Conservation (phyloP, 805 yeast genomes). For the Yamadazyma ubonensis region DNA sequence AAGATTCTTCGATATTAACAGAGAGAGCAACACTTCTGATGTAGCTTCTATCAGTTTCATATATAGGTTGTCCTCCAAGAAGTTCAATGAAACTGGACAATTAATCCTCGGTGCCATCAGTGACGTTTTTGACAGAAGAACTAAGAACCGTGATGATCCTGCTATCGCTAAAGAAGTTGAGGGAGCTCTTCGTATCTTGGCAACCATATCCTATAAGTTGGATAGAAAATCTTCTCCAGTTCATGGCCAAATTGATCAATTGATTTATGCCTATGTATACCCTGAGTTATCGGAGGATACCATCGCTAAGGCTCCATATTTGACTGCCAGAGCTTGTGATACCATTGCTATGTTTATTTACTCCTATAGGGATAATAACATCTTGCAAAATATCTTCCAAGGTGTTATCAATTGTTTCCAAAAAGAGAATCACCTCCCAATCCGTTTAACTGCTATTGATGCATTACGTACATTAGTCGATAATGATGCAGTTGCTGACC, state of each 20-base stretch:
- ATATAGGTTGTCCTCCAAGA: slow-evolving; percentile 35
- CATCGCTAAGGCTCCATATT: slow-evolving; percentile 34
- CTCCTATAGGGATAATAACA: slow-evolving; percentile 32
- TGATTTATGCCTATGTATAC: slow-evolving; percentile 37
- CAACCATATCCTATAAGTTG: slow-evolving; percentile 40
- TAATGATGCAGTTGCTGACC: slow-evolving; percentile 45
- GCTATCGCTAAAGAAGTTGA: slow-evolving; percentile 37
- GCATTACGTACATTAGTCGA: slow-evolving; percentile 48
- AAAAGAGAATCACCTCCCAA: slow-evolving; percentile 43
- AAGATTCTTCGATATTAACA: slow-evolving; percentile 45
- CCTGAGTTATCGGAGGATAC: slow-evolving; percentile 39
- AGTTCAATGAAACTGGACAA: slow-evolving; percentile 39
- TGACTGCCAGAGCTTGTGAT: slow-evolving; percentile 48
- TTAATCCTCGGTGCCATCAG: slow-evolving; percentile 31
- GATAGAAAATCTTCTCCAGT: slow-evolving; percentile 38
- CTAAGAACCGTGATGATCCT: slow-evolving; percentile 25
- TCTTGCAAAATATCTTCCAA: slow-evolving; percentile 41
- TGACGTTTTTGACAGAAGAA: slow-evolving; percentile 35
- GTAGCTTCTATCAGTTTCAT: slow-evolving; percentile 50
- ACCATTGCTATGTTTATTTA: slow-evolving; percentile 42
- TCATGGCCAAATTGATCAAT: slow-evolving; percentile 38
- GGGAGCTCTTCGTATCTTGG: slow-evolving; percentile 42
- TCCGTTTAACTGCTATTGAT: slow-evolving; percentile 52
- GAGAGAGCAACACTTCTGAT: slow-evolving; percentile 49
- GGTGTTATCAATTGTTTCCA: slow-evolving; percentile 42